Percentiles rank a stretch among this genome's conserved stretches.
These are phyloP conservation scores for Fallopia convolvulus DNA, from an alignment of 148 eudicot genomes.

Conservation along the genomic window DNA sequence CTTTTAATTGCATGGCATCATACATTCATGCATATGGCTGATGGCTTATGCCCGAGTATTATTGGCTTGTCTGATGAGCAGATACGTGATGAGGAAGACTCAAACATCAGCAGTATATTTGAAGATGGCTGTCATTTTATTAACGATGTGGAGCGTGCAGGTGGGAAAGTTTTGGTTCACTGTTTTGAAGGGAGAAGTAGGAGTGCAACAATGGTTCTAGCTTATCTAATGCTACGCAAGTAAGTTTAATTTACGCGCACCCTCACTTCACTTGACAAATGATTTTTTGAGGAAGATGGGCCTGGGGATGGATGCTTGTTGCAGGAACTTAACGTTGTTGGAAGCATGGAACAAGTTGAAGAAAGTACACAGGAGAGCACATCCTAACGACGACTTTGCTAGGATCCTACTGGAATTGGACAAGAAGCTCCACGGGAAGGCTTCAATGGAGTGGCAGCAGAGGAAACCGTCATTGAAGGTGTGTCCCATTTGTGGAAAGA, in stretches of 20 bases:
- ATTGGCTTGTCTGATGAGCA: constrained; percentile 18
- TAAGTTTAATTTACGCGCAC: constrained; percentile 28
- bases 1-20: neutral
- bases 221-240: constrained; percentile 86
- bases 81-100: constrained; percentile 85
- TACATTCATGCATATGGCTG: neutral
- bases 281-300: neutral
- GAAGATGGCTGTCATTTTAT: constrained; percentile 77
- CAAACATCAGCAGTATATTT: constrained; percentile 70
- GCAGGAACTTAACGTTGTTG: constrained; percentile 65
- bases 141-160: constrained; percentile 51
- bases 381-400: constrained; percentile 96
- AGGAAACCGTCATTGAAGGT: constrained; percentile 83
- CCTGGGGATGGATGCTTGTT: neutral
- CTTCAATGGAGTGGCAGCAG: constrained; percentile 97
- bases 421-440: constrained; percentile 63
- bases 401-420: constrained; percentile 74
- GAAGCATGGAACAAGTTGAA: constrained; percentile 85
- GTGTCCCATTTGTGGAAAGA: constrained; percentile 91
- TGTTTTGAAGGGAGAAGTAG: constrained; percentile 99
- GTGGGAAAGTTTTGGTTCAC: constrained; percentile 94
- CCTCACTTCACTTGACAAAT: neutral
- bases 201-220: constrained; percentile 86
- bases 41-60: neutral
- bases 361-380: constrained; percentile 87